Base-by-base conservation (phyloP, 345 rosid species). In the Salix caprea region DNA sequence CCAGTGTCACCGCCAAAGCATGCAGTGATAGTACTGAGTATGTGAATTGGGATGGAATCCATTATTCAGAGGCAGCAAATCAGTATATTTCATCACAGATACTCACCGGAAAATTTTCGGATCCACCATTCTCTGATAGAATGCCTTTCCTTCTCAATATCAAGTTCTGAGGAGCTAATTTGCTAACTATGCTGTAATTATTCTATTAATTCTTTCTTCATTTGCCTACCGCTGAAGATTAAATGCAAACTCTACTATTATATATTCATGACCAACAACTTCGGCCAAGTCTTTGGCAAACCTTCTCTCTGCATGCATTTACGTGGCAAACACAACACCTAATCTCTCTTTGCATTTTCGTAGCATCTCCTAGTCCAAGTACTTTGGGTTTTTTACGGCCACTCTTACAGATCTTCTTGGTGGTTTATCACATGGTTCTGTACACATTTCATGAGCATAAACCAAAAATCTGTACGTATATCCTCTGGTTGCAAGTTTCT, bases 21-120 rank as follows among this genome's bases (percentile, higher is more conserved):
- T 96, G 99, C 78, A 78, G 73, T 40, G 99, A 93, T 52, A 88
- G 91, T 78, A 90, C 93, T 2, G 95, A 96, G 76, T 88, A 93
- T 82, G 87, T 96, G 18, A 96, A 85, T 36, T 96, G 97, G 99
- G 99, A 96, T 77, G 98, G 98, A 21, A 96, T 96, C 76, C 98
- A 96, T 84, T 96, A 89, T 74, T 89, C 97, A 1, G 97, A 96
- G 84, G 96, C 97, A 30, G 94, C 97, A 24, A 96, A 96, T 83
- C 87, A 89, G 32, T 80, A 89, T 15, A 84, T 93, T 75, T 87
- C 95, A 18, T 85, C 91, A 4, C 92, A 92, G 78, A 91, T 96
- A 71, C 91, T 93, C 73, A 90, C 97, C 0, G 97, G 98, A 21
- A 92, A 85, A 69, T 93, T 85, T 77, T 89, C 97, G 0, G 98